A percentile compares a stretch with the other conserved stretches of the same genome.
phyloP scores from a whole-genome alignment of 192 early-diverging fungal genomes.

The Mortierella hygrophila region DNA sequence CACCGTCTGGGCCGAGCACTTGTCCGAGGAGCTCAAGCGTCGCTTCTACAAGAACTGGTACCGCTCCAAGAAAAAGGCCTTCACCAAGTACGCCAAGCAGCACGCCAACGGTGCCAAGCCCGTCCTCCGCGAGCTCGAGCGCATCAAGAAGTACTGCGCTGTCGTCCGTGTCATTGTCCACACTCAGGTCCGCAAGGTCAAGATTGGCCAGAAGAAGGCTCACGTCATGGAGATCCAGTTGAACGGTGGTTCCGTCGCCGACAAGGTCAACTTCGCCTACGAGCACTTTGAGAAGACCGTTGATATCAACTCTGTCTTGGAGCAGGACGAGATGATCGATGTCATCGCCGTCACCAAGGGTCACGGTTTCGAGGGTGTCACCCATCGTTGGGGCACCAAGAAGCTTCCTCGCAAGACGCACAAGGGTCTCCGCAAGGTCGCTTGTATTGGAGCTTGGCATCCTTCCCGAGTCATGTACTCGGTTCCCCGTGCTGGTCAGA shows the following conservation, averaged over 20 bases:
- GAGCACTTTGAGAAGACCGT: constrained; percentile 98
- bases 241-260: constrained; percentile 95
- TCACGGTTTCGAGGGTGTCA: constrained; percentile 99
- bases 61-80: constrained; percentile 99
- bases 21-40: constrained; percentile 96
- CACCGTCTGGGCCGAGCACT: constrained; percentile 99
- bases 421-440: constrained; percentile 99
- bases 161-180: constrained; percentile 98
- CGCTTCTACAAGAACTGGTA: constrained; percentile 99
- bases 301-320: constrained; percentile 90
- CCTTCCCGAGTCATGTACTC: constrained; percentile 98
- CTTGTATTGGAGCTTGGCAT: constrained; percentile 99
- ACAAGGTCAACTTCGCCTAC: constrained; percentile 99
- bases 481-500: constrained; percentile 99
- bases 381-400: constrained; percentile 99
- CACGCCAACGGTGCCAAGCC: constrained; percentile 91
- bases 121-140: constrained; percentile 92
- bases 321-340: constrained; percentile 99
- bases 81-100: constrained; percentile 99
- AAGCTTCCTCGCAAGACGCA: constrained; percentile 99
- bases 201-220: constrained; percentile 98
- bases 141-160: constrained; percentile 99
- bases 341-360: constrained; percentile 99
- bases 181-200: constrained; percentile 97
- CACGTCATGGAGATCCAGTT: constrained; percentile 99